Conservation (phyloP, 2,329 filamentous ascomycete genomes). For the Cercospora sp. region DNA sequence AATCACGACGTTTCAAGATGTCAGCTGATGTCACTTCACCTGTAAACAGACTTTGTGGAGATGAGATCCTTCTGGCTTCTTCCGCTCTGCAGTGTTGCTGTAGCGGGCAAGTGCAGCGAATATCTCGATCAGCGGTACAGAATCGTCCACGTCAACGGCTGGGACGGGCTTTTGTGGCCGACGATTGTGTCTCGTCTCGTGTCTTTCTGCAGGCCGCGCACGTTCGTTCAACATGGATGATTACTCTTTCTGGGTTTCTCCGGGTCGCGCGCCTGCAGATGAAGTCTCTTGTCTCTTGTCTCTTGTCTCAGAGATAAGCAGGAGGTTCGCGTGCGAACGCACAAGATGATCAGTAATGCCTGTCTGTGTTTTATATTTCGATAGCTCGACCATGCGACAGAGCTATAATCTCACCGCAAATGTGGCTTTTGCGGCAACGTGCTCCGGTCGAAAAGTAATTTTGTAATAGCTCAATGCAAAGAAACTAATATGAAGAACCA, state of each 20-base stretch:
- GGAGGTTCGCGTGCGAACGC: constrained; percentile 1
- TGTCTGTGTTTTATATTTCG: neutral
- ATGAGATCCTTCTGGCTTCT: constrained; percentile 2
- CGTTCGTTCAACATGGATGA: neutral
- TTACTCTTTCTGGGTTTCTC: neutral
- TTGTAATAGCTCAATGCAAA: neutral
- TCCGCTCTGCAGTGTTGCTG: neutral
- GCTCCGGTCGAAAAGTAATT: neutral
- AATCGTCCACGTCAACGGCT: constrained; percentile 14
- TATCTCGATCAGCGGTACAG: constrained; percentile 6
- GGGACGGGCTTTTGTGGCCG: neutral
- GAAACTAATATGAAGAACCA: neutral
- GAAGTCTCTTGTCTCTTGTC: neutral
- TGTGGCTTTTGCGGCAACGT: neutral
- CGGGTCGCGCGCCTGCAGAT: neutral
- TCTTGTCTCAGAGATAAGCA: neutral
- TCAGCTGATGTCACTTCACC: constrained; percentile 7
- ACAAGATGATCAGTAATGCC: neutral
- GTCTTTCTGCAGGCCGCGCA: neutral
- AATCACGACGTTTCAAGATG: neutral
- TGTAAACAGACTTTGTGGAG: constrained; percentile 1
- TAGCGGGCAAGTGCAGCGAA: neutral
- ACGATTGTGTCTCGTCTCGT: neutral
- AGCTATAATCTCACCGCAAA: neutral
- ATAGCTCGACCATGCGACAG: neutral